These are phyloP conservation scores for Rhodotorula sp. DNA, from an alignment of 1,284 basidiomycete genomes.

Conservation along the genomic window DNA sequence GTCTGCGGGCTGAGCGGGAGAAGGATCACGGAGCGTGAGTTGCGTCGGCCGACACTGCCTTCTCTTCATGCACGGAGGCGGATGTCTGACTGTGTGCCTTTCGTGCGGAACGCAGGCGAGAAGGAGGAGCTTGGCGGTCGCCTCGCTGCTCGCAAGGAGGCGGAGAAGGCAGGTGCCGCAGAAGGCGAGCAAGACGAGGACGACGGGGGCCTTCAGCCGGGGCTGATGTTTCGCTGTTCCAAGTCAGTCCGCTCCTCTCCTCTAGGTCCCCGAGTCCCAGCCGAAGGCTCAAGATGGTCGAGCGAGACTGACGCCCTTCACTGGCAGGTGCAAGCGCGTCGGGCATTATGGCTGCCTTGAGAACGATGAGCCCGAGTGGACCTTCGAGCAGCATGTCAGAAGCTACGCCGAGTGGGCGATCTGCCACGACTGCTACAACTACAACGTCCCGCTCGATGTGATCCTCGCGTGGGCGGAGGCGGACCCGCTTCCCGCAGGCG, in stretches of 20 bases:
- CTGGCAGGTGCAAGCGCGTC: conserved; percentile 40
- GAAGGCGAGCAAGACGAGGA: background rate
- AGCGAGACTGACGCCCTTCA: background rate
- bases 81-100: background rate
- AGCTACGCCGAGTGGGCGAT: conserved; percentile 60
- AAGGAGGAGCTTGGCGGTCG: background rate
- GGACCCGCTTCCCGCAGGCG: conserved; percentile 12
- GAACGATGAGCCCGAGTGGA: conserved; percentile 27
- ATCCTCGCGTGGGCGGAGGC: conserved; percentile 74
- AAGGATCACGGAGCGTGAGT: conserved; percentile 23
- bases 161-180: background rate
- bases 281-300: background rate
- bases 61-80: background rate
- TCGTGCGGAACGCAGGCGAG: background rate
- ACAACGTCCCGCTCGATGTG: conserved; percentile 70
- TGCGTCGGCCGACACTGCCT: background rate
- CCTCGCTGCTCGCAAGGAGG: background rate
- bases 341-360: conserved; percentile 44
- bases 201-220: background rate
- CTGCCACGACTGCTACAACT: conserved; percentile 71
- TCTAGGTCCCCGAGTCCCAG: no score
- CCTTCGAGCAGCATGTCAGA: conserved; percentile 15
- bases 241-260: conserved; percentile 13
- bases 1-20: conserved; percentile 35
- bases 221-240: conserved; percentile 36